These are phyloP conservation scores for Gracilaria gracilis DNA, from an alignment of 23 red algal genomes.

Conservation along the genomic window DNA sequence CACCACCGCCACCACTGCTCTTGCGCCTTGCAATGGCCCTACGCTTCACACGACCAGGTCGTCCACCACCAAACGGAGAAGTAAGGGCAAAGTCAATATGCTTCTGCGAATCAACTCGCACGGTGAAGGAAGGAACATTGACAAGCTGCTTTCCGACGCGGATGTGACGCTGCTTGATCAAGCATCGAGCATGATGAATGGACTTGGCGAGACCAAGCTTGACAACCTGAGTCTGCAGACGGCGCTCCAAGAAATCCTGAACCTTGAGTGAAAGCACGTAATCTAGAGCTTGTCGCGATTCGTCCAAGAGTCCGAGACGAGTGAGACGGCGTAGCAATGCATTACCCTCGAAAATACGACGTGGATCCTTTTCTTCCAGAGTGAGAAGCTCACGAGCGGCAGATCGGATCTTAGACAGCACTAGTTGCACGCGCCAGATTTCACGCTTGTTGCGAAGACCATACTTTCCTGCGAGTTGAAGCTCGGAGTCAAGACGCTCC, in stretches of 20 bases:
- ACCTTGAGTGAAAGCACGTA: constrained; percentile 98
- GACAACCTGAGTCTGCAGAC: constrained; percentile 98
- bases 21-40: constrained; percentile 74
- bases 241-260: constrained; percentile 97
- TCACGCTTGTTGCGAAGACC: constrained; percentile 99
- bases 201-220: constrained; percentile 96
- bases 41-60: constrained; percentile 96
- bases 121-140: constrained; percentile 96
- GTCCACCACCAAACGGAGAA: constrained; percentile 97
- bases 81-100: constrained; percentile 97
- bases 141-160: constrained; percentile 99
- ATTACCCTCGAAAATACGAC: constrained; percentile 94
- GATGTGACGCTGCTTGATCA: constrained; percentile 99
- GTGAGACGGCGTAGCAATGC: constrained; percentile 95
- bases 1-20: constrained; percentile 76
- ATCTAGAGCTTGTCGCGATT: constrained; percentile 91
- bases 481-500: constrained; percentile 95
- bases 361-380: constrained; percentile 92
- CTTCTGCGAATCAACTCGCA: constrained; percentile 98
- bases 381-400: constrained; percentile 95
- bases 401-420: constrained; percentile 98
- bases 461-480: constrained; percentile 95
- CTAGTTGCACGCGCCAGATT: constrained; percentile 97
- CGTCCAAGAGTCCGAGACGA: constrained; percentile 93
- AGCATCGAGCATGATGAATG: constrained; percentile 96